Conservation (phyloP, 352 stramenopile genomes). For the Globisporangium nagaii region DNA sequence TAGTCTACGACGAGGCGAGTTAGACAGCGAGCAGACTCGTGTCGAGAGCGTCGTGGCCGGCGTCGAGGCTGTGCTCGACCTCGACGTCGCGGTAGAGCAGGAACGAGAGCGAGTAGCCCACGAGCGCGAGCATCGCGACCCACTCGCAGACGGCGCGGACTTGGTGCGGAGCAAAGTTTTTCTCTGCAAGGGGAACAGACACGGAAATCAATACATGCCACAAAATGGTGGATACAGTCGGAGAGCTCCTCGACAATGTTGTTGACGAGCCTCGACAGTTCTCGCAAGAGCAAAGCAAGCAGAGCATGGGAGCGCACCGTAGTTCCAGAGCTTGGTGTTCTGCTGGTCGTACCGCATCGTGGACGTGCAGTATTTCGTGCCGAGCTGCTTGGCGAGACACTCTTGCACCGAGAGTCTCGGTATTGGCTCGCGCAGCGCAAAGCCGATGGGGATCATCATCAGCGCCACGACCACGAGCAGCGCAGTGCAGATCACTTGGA, state of each 20-base stretch:
- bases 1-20: too few species aligned
- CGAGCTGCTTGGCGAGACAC: conserved; percentile 24
- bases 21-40: background rate
- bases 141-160: conserved; percentile 36
- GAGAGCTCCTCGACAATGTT: background rate
- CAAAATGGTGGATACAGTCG: background rate
- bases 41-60: background rate
- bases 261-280: background rate
- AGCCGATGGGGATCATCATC: conserved; percentile 16
- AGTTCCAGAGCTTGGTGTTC: conserved; percentile 38
- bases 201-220: background rate
- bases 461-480: conserved; percentile 18
- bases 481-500: conserved; percentile 17
- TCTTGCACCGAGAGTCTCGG: conserved; percentile 13
- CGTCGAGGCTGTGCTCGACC: background rate
- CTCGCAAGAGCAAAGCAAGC: background rate
- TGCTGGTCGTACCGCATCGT: conserved; percentile 25
- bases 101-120: conserved; percentile 53
- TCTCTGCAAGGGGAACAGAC: conserved; percentile 13
- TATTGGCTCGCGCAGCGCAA: conserved; percentile 5
- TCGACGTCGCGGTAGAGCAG: conserved; percentile 12
- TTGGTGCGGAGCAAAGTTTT: conserved; percentile 26
- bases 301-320: conserved; percentile 17
- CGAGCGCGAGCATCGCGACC: conserved; percentile 41
- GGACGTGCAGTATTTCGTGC: conserved; percentile 26